Percentiles rank a stretch among this genome's conserved stretches.
phyloP scores from a whole-genome alignment of 257 asterid species.

The Mitragyna speciosa region DNA sequence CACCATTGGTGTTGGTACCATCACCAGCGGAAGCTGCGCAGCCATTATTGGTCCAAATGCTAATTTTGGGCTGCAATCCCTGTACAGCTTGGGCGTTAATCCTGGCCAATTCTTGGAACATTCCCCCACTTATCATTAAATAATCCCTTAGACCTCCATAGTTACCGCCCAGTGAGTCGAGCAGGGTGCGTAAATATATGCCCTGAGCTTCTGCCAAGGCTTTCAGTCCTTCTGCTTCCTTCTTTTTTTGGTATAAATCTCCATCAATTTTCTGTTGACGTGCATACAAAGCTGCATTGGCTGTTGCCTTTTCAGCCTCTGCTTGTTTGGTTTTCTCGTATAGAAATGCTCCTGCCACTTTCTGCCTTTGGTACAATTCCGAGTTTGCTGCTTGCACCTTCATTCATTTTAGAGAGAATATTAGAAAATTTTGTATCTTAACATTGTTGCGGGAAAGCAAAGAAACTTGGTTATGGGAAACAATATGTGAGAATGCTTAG shows the following conservation, averaged over 20 bases:
- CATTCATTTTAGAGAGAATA: background rate
- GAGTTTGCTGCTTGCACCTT: slow-evolving; percentile 72
- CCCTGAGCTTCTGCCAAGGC: slow-evolving; percentile 75
- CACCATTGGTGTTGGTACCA: background rate
- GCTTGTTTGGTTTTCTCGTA: slow-evolving; percentile 61
- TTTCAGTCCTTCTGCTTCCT: slow-evolving; percentile 64
- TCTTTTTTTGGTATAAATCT: slow-evolving; percentile 50
- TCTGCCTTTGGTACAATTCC: slow-evolving; percentile 65
- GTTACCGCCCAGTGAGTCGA: slow-evolving; percentile 56
- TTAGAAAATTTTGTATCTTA: too few species aligned
- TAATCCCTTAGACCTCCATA: slow-evolving; percentile 54
- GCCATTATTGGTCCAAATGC: slow-evolving; percentile 57
- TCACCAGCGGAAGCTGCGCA: slow-evolving; percentile 2
- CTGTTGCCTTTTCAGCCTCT: slow-evolving; percentile 47
- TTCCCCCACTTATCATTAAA: slow-evolving; percentile 59
- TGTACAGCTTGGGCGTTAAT: slow-evolving; percentile 51
- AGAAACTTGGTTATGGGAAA: too few species aligned
- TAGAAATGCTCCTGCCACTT: slow-evolving; percentile 56
- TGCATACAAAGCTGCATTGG: slow-evolving; percentile 46
- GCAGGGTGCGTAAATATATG: slow-evolving; percentile 36
- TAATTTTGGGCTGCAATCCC: slow-evolving; percentile 65
- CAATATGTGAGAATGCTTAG: too few species aligned
- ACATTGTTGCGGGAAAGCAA: too few species aligned
- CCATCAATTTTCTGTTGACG: slow-evolving; percentile 50
- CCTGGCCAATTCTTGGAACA: slow-evolving; percentile 56